phyloP scores from a whole-genome alignment of 2,329 filamentous ascomycete species.

The Monosporascus sp. region DNA sequence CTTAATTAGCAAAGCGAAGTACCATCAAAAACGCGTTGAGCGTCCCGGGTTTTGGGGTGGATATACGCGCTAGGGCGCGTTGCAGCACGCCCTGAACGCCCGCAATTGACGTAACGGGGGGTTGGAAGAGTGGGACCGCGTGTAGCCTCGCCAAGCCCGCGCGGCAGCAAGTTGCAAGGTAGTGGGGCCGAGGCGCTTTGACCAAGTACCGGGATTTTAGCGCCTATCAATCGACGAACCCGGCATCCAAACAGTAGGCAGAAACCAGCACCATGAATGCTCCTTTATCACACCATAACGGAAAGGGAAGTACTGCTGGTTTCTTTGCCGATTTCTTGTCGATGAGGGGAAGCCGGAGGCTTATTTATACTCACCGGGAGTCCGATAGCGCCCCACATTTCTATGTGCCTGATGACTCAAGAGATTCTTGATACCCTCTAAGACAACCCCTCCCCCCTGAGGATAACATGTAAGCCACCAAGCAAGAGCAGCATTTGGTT shows the following conservation, averaged over 20 bases:
- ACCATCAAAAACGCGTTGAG: slow-evolving; percentile 17
- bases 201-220: slow-evolving; percentile 12
- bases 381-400: slow-evolving; percentile 8
- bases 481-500: no score
- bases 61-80: slow-evolving; percentile 23
- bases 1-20: slow-evolving; percentile 20
- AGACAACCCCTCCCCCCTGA: no score
- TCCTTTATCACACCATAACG: slow-evolving; percentile 14
- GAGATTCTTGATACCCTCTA: no score
- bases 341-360: slow-evolving; percentile 14
- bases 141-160: neutral
- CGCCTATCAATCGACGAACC: slow-evolving; percentile 9
- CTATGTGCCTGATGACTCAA: neutral
- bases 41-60: slow-evolving; percentile 7
- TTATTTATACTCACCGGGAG: slow-evolving; percentile 30
- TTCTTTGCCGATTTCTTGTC: slow-evolving; percentile 3
- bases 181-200: slow-evolving; percentile 9
- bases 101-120: slow-evolving; percentile 17
- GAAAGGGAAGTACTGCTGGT: slow-evolving; percentile 8
- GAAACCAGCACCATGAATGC: slow-evolving; percentile 12
- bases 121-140: neutral
- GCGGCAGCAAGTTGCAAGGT: neutral
- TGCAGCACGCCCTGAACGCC: slow-evolving; percentile 4
- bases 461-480: no score
- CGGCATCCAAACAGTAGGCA: slow-evolving; percentile 6